phyloP scores from a whole-genome alignment of 768 basidiomycete species.

The Russula dissimulans region DNA sequence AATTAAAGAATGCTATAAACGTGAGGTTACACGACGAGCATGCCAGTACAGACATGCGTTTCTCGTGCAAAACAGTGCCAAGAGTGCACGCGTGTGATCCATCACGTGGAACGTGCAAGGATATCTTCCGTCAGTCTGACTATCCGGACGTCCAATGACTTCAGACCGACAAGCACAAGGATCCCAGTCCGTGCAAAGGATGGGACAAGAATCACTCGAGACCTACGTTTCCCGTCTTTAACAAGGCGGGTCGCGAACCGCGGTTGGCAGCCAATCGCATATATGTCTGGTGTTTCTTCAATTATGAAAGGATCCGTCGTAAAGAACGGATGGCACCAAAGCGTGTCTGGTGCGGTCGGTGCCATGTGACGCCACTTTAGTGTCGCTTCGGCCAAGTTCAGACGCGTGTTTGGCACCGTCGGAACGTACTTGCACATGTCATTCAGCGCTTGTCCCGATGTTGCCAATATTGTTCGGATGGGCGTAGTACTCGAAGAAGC shows the following conservation, averaged over 20 bases:
- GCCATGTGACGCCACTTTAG: slow-evolving; percentile 93
- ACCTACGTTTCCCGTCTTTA: slow-evolving; percentile 27
- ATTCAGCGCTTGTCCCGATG: slow-evolving; percentile 87
- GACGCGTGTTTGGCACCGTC: slow-evolving; percentile 56
- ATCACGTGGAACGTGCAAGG: background rate
- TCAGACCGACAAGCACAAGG: slow-evolving; percentile 18
- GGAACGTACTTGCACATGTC: slow-evolving; percentile 93
- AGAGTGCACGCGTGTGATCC: background rate
- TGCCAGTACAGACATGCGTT: background rate
- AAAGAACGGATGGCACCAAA: slow-evolving; percentile 96
- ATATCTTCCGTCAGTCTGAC: slow-evolving; percentile 13
- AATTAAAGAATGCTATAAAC: background rate
- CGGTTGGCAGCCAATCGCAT: slow-evolving; percentile 88
- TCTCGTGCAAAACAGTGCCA: background rate
- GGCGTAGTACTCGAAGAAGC: slow-evolving; percentile 8
- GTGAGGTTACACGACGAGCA: background rate
- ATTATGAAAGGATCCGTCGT: slow-evolving; percentile 85
- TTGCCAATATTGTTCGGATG: slow-evolving; percentile 60
- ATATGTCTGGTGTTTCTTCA: slow-evolving; percentile 76
- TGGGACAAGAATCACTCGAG: slow-evolving; percentile 17
- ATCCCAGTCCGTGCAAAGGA: slow-evolving; percentile 18
- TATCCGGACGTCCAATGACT: slow-evolving; percentile 13
- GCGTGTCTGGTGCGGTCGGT: slow-evolving; percentile 97
- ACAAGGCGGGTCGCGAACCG: slow-evolving; percentile 70
- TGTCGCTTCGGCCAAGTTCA: slow-evolving; percentile 69